Percentiles rank a stretch among this genome's conserved stretches.
Evolutionary conservation across 306 rosid genomes (phyloP).

Genomic region (Quercus ilex): DNA sequence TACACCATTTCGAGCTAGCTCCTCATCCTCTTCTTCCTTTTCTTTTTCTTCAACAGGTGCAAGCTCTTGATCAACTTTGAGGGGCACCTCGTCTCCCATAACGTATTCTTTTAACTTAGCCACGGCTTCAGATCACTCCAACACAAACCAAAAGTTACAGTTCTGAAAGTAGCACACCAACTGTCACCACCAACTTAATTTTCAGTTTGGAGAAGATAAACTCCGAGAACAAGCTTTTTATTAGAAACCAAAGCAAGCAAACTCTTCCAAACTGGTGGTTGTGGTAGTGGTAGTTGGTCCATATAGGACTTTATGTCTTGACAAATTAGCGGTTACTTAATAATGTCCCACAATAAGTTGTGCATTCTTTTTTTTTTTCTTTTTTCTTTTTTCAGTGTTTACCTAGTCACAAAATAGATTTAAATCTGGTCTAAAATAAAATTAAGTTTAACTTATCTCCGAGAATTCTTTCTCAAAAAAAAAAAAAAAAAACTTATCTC

Average conservation of each 20-base stretch:
- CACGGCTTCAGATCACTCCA: conserved; percentile 6
- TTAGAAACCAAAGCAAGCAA: background rate
- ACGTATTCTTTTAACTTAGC: conserved; percentile 33
- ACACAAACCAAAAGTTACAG: background rate
- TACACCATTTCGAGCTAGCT: conserved; percentile 11
- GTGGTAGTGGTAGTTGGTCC: background rate
- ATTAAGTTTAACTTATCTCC: too few species aligned
- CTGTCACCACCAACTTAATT: background rate
- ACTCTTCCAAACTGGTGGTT: background rate
- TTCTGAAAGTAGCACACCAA: background rate
- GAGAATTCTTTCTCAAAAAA: too few species aligned
- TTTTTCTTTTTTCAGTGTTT: background rate
- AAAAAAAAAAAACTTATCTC: too few species aligned
- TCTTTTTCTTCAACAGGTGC: background rate
- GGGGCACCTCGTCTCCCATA: conserved; percentile 54
- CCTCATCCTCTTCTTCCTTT: conserved; percentile 7
- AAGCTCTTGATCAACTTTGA: conserved; percentile 23
- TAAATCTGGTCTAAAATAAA: too few species aligned
- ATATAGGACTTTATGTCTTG: background rate
- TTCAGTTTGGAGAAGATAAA: background rate
- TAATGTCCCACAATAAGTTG: background rate
- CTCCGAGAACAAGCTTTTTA: background rate
- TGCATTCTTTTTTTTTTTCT: background rate
- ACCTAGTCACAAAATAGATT: background rate
- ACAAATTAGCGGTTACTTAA: background rate